Conservation (phyloP, 169 alveolate genomes). For the Eimeria tenella region DNA sequence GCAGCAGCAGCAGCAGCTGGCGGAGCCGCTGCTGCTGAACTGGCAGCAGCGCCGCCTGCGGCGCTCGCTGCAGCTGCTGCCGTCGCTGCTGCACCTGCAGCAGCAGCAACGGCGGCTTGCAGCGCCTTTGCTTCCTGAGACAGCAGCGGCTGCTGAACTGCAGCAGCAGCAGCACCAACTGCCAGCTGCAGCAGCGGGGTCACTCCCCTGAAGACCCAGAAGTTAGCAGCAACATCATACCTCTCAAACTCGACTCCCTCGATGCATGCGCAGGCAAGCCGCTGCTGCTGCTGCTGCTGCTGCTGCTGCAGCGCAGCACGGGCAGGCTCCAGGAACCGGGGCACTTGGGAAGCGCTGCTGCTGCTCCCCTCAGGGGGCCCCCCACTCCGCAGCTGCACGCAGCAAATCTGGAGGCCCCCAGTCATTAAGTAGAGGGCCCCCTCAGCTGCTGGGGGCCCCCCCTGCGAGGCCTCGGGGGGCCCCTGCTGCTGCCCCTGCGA, state of each 20-base stretch:
- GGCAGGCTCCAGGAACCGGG: not conserved
- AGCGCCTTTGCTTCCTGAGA: not conserved
- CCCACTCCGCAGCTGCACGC: not conserved
- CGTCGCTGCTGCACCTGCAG: not conserved
- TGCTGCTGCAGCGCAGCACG: not conserved
- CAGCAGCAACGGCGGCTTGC: not conserved
- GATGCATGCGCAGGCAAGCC: not conserved
- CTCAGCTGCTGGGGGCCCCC: not conserved
- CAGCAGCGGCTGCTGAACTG: conserved; percentile 10
- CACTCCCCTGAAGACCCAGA: conserved; percentile 20
- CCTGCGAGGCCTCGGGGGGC: not conserved
- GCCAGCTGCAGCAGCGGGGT: conserved; percentile 6
- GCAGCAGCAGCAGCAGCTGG: not conserved
- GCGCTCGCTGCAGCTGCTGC: not conserved
- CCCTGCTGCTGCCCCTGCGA: not conserved
- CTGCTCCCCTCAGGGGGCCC: not conserved
- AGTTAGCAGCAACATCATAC: conserved; percentile 6
- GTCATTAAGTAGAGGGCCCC: not conserved
- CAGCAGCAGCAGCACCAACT: conserved; percentile 8
- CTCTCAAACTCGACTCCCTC: conserved; percentile 17
- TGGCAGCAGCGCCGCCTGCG: not conserved
- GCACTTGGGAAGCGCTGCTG: not conserved
- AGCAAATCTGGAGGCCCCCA: conserved; percentile 31
- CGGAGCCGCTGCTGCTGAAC: not conserved
- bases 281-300: not conserved